Evolutionary conservation across 768 basidiomycete genomes (phyloP), one percentile per base, ranked within the genome.

Genomic region (Collybiopsis luxurians): DNA sequence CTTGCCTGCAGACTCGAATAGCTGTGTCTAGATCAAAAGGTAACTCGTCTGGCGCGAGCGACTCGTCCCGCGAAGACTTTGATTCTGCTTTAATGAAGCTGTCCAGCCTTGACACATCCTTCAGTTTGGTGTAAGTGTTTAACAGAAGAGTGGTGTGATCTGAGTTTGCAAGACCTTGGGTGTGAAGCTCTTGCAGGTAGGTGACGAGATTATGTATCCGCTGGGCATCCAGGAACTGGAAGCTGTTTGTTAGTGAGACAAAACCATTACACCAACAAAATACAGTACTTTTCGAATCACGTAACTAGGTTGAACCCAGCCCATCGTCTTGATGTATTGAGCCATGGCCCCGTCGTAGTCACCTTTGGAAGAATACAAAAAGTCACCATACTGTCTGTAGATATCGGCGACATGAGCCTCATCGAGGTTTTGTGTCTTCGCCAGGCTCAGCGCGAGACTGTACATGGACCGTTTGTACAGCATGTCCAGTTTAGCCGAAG

Each of bases 11-110:
- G 27, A 98, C 96, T 2, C 94, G 84, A 53, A 99, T 98, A 0
- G 95, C 97, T 0, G 97, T 99, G 59, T 96, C 94, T 42, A 99
- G 80, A 67, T 98, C 97, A 67, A 98, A 99, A 0, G 96, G 97
- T 3, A 96, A 80, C 66, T 95, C 94, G 30, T 78, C 75, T 10
- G 73, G 66, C 1, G 53, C 53, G n/a, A 27, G 17, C 42, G 80
- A 77, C 21, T 79, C 75, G 17, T 74, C 76, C 13, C 52, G 58
- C 0, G 69, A 65, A 23, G 55, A 60, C 1, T 78, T 74, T 1
- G 90, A 86, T 67, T 94, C 92, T 2, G 92, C 87, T 69, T 90
- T 92, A 73, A 99, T 91, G 70, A 99, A 99, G 58, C 79, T 84
- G 63, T 98, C 93, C 1, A 98, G 81, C 12, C 94, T 86, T 1